phyloP scores from a whole-genome alignment of 192 early-diverging fungal species.

The Nowakowskiella sp. region DNA sequence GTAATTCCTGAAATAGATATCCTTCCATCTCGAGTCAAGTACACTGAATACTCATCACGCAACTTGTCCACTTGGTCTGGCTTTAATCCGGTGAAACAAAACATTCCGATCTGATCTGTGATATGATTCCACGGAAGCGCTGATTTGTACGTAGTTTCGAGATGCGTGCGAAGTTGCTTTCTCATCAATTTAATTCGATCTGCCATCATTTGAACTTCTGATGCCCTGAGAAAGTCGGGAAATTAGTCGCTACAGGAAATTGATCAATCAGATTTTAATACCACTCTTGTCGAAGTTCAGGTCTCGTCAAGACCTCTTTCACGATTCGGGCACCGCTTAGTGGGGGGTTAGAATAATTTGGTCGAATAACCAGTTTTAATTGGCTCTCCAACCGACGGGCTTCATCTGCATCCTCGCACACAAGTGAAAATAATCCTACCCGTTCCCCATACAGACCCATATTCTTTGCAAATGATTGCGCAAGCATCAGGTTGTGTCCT shows the following conservation, averaged over 20 bases:
- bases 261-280: slow-evolving; percentile 2
- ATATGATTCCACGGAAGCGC: slow-evolving; percentile 83
- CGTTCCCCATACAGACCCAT: slow-evolving; percentile 99
- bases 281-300: slow-evolving; percentile 78
- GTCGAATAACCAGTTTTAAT: slow-evolving; percentile 91
- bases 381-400: slow-evolving; percentile 79
- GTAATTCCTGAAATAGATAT: slow-evolving; percentile 97
- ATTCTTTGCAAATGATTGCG: slow-evolving; percentile 99
- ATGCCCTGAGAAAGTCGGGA: slow-evolving; percentile 30
- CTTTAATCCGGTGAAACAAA: slow-evolving; percentile 89
- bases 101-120: slow-evolving; percentile 94
- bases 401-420: slow-evolving; percentile 65
- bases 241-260: slow-evolving; percentile 6
- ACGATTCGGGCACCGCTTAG: slow-evolving; percentile 90
- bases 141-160: slow-evolving; percentile 77
- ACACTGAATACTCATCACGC: slow-evolving; percentile 77
- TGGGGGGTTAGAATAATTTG: slow-evolving; percentile 99
- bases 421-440: slow-evolving; percentile 82
- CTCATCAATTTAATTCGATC: slow-evolving; percentile 96
- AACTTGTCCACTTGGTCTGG: slow-evolving; percentile 82
- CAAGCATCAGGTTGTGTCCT: slow-evolving; percentile 66
- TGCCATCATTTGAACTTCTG: slow-evolving; percentile 93
- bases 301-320: slow-evolving; percentile 69
- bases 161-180: slow-evolving; percentile 57
- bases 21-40: slow-evolving; percentile 89